Evolutionary conservation across 805 yeast species (phyloP).

Genomic region (Clavispora phyllophila): DNA sequence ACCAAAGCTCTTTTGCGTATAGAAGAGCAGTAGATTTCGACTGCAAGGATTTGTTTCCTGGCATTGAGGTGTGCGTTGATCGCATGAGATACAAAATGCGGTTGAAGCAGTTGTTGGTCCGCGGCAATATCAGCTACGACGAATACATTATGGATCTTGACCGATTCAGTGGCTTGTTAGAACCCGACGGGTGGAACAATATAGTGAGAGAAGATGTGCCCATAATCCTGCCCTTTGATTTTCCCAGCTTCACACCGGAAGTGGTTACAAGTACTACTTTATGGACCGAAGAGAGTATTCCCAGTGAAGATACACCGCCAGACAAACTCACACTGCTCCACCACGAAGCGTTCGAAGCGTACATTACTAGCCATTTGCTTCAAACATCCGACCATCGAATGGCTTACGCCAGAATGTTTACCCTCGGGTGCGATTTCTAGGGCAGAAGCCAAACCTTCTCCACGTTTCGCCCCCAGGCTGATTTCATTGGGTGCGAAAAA

Average conservation of each 20-base stretch:
- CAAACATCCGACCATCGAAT: background rate
- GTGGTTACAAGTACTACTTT: background rate
- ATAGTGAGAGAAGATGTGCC: background rate
- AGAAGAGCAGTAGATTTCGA: background rate
- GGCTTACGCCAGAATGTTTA: background rate
- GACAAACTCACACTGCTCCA: background rate
- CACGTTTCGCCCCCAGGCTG: conserved; percentile 1
- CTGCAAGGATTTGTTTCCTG: background rate
- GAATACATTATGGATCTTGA: background rate
- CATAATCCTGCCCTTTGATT: background rate
- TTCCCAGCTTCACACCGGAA: background rate
- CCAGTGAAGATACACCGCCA: background rate
- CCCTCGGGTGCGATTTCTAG: background rate
- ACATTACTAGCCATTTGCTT: background rate
- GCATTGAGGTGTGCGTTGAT: background rate
- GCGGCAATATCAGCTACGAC: background rate
- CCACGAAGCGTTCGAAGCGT: background rate
- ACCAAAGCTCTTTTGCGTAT: background rate
- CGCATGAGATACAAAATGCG: background rate
- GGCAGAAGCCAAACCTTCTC: background rate
- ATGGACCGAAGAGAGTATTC: background rate
- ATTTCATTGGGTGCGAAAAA: background rate
- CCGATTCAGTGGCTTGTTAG: background rate
- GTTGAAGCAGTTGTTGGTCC: background rate
- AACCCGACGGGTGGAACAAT: background rate